These are phyloP conservation scores for Diaporthe sp. DNA, from an alignment of 2,329 filamentous ascomycete species.

Conservation along the genomic window DNA sequence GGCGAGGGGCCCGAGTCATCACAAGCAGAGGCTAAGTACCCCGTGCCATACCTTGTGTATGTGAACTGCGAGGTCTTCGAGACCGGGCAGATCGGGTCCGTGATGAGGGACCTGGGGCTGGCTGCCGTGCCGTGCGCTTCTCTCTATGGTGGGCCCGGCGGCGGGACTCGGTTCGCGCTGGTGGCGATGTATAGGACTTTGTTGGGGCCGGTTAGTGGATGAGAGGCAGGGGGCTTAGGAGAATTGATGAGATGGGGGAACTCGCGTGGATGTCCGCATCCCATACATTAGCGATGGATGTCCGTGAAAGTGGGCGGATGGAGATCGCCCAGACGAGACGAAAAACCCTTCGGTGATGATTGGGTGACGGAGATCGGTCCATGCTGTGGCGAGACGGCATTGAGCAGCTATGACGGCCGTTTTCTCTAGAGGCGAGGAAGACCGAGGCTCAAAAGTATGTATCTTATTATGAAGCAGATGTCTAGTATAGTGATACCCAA, in stretches of 20 bases:
- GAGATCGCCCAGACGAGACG: too few species aligned
- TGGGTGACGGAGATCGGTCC: not conserved
- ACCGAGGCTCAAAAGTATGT: not conserved
- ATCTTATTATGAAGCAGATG: not conserved
- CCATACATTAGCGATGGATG: not conserved
- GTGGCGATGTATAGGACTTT: conserved; percentile 31
- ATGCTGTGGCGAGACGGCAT: not conserved
- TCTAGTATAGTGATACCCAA: conserved; percentile 29
- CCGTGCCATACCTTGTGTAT: conserved; percentile 43
- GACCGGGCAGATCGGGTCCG: conserved; percentile 8
- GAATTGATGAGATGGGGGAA: not conserved
- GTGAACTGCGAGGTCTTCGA: conserved; percentile 31
- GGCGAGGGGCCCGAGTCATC: not conserved
- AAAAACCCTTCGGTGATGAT: too few species aligned
- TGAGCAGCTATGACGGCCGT: not conserved
- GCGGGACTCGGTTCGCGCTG: conserved; percentile 9
- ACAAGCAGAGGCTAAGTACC: not conserved
- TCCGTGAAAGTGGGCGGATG: not conserved
- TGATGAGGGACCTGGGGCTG: conserved; percentile 9
- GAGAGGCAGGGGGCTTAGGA: not conserved
- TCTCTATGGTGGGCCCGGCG: conserved; percentile 17
- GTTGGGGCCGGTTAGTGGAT: not conserved
- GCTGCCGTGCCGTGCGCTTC: conserved; percentile 31
- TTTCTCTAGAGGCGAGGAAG: not conserved
- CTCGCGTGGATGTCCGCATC: not conserved